These are phyloP conservation scores for Bauhinia variegata DNA, from an alignment of 306 rosid species.

Conservation along the genomic window DNA sequence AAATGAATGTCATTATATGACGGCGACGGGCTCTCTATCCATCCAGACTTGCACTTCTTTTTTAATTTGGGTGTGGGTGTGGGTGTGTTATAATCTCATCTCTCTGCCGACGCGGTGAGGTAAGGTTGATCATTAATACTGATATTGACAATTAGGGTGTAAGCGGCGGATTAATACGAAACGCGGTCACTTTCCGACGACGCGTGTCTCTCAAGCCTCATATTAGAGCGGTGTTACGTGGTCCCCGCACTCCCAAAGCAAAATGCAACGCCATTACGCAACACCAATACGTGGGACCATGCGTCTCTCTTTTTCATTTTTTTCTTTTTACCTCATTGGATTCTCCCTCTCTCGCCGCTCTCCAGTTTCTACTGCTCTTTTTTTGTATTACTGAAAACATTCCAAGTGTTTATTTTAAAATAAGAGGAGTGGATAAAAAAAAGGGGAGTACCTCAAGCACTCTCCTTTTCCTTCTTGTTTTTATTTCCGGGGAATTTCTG, in stretches of 20 bases:
- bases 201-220: constrained; percentile 44
- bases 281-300: constrained; percentile 39
- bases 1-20: constrained; percentile 12
- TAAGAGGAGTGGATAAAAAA: too few species aligned
- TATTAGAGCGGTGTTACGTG: not conserved
- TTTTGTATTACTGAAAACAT: too few species aligned
- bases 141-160: constrained; percentile 18
- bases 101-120: constrained; percentile 46
- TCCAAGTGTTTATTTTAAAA: too few species aligned
- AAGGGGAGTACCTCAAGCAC: too few species aligned
- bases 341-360: too few species aligned
- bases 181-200: constrained; percentile 30
- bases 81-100: too few species aligned
- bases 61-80: too few species aligned
- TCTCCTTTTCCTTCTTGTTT: constrained; percentile 7
- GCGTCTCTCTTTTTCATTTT: constrained; percentile 1
- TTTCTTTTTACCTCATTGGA: constrained; percentile 33
- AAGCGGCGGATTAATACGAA: constrained; percentile 5
- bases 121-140: too few species aligned
- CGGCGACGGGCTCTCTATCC: not conserved
- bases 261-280: constrained; percentile 24
- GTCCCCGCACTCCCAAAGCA: constrained; percentile 23
- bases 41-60: not conserved
- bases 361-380: not conserved
- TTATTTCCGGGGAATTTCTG: not conserved